Base-by-base conservation (phyloP, 2,329 filamentous ascomycete genomes). In the Exophiala alcalophila region DNA sequence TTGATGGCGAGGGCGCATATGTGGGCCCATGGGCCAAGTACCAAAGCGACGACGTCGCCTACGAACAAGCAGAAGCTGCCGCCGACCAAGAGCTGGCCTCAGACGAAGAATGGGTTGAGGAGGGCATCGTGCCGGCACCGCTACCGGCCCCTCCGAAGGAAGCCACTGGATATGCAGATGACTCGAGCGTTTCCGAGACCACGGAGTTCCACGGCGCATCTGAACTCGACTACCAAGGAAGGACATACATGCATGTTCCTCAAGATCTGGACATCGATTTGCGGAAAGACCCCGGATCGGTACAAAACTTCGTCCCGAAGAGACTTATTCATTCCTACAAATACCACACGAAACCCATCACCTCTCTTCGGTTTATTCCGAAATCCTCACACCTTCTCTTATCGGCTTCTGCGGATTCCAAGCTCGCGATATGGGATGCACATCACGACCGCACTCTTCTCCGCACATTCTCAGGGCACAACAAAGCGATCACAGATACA, bases 241-340 rank as follows among this genome's bases (percentile, higher is more conserved):
- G 92, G 53, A 94, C 91, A 23, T 98, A 95, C 64, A 96, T 98
- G 91, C 92, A 98, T 66, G 76, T 97, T 31, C 92, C 92, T 3
- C 89, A 88, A 63, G 90, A 95, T 62, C 70, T 95, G 66, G 86
- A 88, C 60, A 73, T 95, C 62, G 86, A 94, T 61, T 72, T 98
- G 57, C 78, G 76, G 52, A 94, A 92, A 67, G 88, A 94, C 48
- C 65, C 74, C 30, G 86, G 86, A 57, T 89, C 83, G 59, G 66
- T 79, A 61, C 90, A 90, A 61, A 97, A 95, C 65, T 98, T 81
- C 62, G 87, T 94, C 44, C 92, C 92, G 25, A 97, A 95, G 74
- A 97, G 94, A 69, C 75, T 92, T 57, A 75, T 97, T 32, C 84
- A 95, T 62, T 85, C 86, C 19, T 98, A 86, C 86, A 91, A 86